These are phyloP conservation scores for Penicillium chermesinum DNA, from an alignment of 495 filamentous ascomycete species.

Conservation along the genomic window DNA sequence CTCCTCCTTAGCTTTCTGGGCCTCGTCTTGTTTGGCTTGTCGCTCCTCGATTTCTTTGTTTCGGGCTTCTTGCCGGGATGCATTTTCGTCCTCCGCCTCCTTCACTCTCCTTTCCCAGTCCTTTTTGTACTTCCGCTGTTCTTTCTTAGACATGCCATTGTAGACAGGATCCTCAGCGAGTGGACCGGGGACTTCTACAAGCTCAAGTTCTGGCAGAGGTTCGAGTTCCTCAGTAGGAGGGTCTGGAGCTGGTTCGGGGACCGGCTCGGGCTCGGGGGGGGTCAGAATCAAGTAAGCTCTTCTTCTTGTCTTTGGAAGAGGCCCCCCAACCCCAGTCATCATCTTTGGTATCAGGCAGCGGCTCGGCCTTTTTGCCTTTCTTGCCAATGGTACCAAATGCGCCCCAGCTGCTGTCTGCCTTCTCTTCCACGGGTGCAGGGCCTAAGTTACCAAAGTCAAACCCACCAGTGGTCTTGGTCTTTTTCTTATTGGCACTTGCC, in stretches of 20 bases:
- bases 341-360: constrained; percentile 16
- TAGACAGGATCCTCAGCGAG: constrained; percentile 2
- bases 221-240: constrained; percentile 8
- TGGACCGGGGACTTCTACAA: neutral
- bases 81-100: constrained; percentile 11
- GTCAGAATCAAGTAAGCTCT: constrained; percentile 19
- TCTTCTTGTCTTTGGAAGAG: constrained; percentile 26
- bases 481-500: constrained; percentile 37
- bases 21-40: constrained; percentile 9
- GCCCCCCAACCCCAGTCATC: constrained; percentile 27
- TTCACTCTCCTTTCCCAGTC: constrained; percentile 22
- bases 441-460: constrained; percentile 46
- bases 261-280: constrained; percentile 19
- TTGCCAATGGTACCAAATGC: constrained; percentile 15
- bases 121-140: neutral
- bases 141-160: constrained; percentile 32
- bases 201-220: constrained; percentile 4
- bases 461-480: constrained; percentile 29
- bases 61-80: constrained; percentile 3
- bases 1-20: constrained; percentile 7
- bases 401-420: constrained; percentile 17
- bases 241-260: constrained; percentile 12
- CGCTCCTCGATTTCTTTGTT: constrained; percentile 10
- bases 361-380: constrained; percentile 14
- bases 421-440: constrained; percentile 21